These are phyloP conservation scores for Phytophthora podocarpi DNA, from an alignment of 352 stramenopile genomes.

Conservation along the genomic window DNA sequence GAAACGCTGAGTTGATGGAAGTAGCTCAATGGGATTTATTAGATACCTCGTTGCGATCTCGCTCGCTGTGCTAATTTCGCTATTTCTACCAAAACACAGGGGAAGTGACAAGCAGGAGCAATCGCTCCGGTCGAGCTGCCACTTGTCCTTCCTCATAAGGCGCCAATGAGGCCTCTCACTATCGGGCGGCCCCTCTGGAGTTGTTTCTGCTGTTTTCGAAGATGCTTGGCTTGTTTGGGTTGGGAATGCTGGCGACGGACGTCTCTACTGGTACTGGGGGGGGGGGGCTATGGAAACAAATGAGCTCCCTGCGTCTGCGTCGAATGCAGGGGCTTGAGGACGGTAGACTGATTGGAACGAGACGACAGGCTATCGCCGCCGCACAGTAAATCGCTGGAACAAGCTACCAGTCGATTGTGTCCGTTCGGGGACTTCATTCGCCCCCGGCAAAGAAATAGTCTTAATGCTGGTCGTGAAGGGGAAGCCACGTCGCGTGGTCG, in stretches of 20 bases:
- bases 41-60: constrained; percentile 28
- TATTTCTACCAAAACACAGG: constrained; percentile 25
- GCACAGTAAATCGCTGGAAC: constrained; percentile 36
- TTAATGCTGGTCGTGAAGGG: constrained; percentile 34
- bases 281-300: constrained; percentile 39
- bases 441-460: constrained; percentile 21
- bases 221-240: constrained; percentile 10
- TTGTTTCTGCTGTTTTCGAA: constrained; percentile 20
- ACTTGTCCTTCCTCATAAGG: constrained; percentile 27
- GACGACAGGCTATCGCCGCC: constrained; percentile 36
- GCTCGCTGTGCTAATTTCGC: constrained; percentile 19
- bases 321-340: constrained; percentile 13
- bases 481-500: constrained; percentile 19
- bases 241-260: constrained; percentile 15
- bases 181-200: constrained; percentile 4
- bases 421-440: constrained; percentile 38
- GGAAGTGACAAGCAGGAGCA: constrained; percentile 9
- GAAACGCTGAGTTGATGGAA: constrained; percentile 10
- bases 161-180: constrained; percentile 15
- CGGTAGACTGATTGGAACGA: constrained; percentile 12
- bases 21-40: constrained; percentile 27
- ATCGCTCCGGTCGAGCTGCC: constrained; percentile 3
- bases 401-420: constrained; percentile 33
- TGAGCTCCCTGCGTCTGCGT: constrained; percentile 23
- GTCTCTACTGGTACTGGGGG: constrained; percentile 39